A percentile compares a stretch with the other conserved stretches of the same genome.
Evolutionary conservation across 2,329 filamentous ascomycete genomes (phyloP).

Genomic region (Claviceps paspali): DNA sequence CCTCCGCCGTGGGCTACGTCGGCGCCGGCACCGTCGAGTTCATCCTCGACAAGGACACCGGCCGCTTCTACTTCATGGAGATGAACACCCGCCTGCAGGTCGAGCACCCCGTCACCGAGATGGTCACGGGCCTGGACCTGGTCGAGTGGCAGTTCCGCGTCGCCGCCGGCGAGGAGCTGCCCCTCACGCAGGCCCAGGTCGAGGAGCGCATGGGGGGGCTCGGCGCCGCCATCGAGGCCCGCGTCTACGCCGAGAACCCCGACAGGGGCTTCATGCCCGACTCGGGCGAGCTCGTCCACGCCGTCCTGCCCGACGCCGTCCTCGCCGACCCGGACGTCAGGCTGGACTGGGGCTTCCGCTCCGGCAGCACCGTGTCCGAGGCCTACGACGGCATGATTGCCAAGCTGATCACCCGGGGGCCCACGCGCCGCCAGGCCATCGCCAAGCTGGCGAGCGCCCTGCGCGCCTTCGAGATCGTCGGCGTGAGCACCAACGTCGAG

Average conservation of each 20-base stretch:
- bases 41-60: conserved; percentile 69
- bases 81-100: conserved; percentile 87
- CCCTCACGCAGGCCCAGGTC: conserved; percentile 45
- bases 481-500: conserved; percentile 88
- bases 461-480: conserved; percentile 82
- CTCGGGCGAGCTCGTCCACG: conserved; percentile 73
- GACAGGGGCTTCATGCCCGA: conserved; percentile 86
- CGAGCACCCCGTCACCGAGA: conserved; percentile 80
- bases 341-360: conserved; percentile 83
- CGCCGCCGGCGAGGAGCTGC: conserved; percentile 40
- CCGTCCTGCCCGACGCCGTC: conserved; percentile 53
- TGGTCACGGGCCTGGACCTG: conserved; percentile 56
- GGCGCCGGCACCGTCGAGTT: conserved; percentile 85
- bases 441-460: conserved; percentile 68
- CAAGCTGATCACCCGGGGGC: conserved; percentile 83
- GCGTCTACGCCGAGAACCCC: conserved; percentile 94
- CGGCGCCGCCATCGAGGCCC: conserved; percentile 85
- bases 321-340: conserved; percentile 55
- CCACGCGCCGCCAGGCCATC: conserved; percentile 64
- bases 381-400: conserved; percentile 99
- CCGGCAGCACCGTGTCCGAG: conserved; percentile 82
- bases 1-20: conserved; percentile 70
- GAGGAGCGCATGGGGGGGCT: conserved; percentile 57
- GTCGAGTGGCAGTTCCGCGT: conserved; percentile 93
- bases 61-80: conserved; percentile 70